Base-by-base conservation (phyloP, 306 rosid genomes). In the Ziziphus jujuba region DNA sequence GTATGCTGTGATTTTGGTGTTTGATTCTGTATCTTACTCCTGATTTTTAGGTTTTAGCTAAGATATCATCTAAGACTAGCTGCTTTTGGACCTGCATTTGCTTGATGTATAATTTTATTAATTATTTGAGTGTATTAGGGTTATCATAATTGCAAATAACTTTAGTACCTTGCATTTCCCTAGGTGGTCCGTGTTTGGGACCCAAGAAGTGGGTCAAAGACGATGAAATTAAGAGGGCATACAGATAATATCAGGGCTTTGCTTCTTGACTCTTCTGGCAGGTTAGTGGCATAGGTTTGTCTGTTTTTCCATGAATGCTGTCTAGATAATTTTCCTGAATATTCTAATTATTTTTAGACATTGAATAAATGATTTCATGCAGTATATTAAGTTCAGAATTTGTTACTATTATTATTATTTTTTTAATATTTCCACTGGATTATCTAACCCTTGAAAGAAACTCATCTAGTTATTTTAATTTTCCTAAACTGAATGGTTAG, bases 151-250 rank as follows among this genome's bases (percentile, higher is more conserved):
- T 57, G 62, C 38, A 56, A 48, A 49, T 51, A 34, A 70, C 43
- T 67, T 43, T 61, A 73, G 56, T 72, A 23, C 55, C 62, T n/a
- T 45, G 56, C 15, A 66, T 44, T 63, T 21, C 69, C 64, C 31
- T 70, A 95, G 99, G 99, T 95, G 58, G 97, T 95, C 57, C 97
- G 99, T 65, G 96, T 90, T 63, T 95, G 99, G 99, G 99, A 95
- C 62, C 79, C 99, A 43, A 88, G 99, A 82, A 83, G 89, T 56
- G 99, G 99, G 79, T 88, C 96, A 16, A 95, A 95, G 89, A 82
- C 91, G 9, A 84, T 95, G 89, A 95, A 95, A 82, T 82, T 95
- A 64, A 85, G 84, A 87, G 99, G 99, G 66, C 99, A 95, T 69
- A 71, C 95, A 24, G 99, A 95, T 85, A 95, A 95, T 77, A 86